Evolutionary conservation across 2,329 filamentous ascomycete species (phyloP).

Genomic region (Fusarium ramigenum): DNA sequence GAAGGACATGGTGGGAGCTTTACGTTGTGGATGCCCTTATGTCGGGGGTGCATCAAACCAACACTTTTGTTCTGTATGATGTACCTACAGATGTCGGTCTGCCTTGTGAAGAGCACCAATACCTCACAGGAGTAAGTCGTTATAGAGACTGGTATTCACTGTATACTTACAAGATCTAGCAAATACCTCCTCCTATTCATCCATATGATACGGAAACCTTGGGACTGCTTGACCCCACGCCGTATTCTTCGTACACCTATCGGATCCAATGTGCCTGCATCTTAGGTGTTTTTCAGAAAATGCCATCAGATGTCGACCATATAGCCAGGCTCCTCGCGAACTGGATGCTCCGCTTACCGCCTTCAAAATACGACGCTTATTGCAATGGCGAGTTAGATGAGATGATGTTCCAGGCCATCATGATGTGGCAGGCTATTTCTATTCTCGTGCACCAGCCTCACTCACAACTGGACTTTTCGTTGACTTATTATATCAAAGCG

Average conservation of each 20-base stretch:
- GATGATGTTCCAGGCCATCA: conserved; percentile 8
- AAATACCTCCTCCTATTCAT: background rate
- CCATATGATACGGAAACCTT: background rate
- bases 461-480: background rate
- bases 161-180: background rate
- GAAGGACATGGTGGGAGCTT: conserved; percentile 13
- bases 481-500: background rate
- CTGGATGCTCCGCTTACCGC: conserved; percentile 3
- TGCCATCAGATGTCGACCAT: background rate
- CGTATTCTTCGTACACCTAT: background rate
- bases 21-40: conserved; percentile 4
- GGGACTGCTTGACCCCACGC: background rate
- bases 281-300: background rate
- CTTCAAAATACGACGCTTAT: background rate
- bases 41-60: conserved; percentile 4
- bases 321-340: background rate
- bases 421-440: conserved; percentile 8
- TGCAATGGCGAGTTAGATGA: background rate
- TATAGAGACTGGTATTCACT: rapidly evolving
- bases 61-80: background rate
- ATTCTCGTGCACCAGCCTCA: conserved; percentile 2
- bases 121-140: background rate
- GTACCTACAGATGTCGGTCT: background rate
- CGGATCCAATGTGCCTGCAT: conserved; percentile 4
- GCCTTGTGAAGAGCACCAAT: background rate